Base-by-base conservation (phyloP, 495 filamentous ascomycete species). In the Tuber microsphaerosporum region DNA sequence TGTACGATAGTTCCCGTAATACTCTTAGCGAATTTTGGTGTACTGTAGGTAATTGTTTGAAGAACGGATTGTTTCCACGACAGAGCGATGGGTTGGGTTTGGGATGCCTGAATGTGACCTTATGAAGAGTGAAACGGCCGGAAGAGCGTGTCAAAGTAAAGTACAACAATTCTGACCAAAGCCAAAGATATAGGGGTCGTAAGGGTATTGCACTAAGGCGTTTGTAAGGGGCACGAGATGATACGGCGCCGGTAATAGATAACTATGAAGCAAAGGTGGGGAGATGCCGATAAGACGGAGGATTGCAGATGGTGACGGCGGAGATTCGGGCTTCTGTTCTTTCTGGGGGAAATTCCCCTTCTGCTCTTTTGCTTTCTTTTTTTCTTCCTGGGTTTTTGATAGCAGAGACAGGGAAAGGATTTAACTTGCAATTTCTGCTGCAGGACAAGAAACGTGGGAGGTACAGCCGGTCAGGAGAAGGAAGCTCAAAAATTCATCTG, bases 231-330 rank as follows among this genome's bases (percentile, higher is more conserved):
- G 14, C 26, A 65, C 56, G 56, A 65, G 56, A 65, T 34, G 31
- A 65, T 65, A 65, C 12, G 4, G 56, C 56, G 17, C 56, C 26
- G 12, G 56, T 17, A 14, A 65, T 34, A 10, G 56, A 34, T 65
- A 65, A 31, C 56, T 65, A 34, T 65, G 56, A 65, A 65, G 56
- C 31, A 31, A 65, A 65, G 56, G 56, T 65, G 56, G 56, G 56
- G 56, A 61, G n/a, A 34, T 14, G 26, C 5, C 56, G 56, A 65
- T 65, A 65, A 65, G 56, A 34, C 56, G 56, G 56, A 34, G 26
- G 56, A 34, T 65, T 65, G 56, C 26, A 65, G 56, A 19, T 65
- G 56, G 56, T 65, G 56, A 65, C 26, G 26, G 56, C 31, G 56
- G 56, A 17, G 26, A 34, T 34, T 31, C 31, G 56, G 56, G 56